A percentile compares a stretch with the other conserved stretches of the same genome.
phyloP scores from a whole-genome alignment of 306 rosid species.

The Malus asiatica region DNA sequence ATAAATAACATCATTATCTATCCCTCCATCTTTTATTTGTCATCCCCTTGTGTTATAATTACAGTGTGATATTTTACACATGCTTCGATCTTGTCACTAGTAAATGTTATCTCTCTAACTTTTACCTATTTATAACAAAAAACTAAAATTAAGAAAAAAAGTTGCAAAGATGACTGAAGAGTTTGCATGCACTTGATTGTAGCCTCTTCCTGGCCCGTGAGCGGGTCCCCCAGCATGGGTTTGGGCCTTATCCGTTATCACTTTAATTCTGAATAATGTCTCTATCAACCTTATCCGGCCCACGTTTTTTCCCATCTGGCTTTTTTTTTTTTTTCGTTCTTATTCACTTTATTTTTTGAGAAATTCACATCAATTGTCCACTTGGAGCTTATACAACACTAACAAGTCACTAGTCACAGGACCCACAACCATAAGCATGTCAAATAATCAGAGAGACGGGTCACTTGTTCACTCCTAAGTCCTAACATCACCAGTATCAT shows the following conservation, averaged over 20 bases:
- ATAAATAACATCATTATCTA: too few relatives aligned
- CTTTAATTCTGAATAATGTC: not conserved
- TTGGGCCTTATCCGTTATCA: not conserved
- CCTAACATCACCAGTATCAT: too few relatives aligned
- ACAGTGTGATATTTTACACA: too few relatives aligned
- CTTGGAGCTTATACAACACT: not conserved
- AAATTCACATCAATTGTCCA: not conserved
- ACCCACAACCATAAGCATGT: not conserved
- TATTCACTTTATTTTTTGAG: not conserved
- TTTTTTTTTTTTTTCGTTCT: not conserved
- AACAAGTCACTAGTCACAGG: not conserved
- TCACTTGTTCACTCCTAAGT: too few relatives aligned
- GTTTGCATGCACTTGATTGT: not conserved
- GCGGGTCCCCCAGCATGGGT: not conserved
- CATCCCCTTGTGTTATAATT: too few relatives aligned
- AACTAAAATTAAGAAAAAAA: not conserved
- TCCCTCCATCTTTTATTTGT: too few relatives aligned
- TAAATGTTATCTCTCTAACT: too few relatives aligned
- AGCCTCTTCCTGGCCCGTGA: not conserved
- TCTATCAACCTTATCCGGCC: not conserved
- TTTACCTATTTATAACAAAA: not conserved
- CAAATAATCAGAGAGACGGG: not conserved
- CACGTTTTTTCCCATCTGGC: not conserved
- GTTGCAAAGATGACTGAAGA: not conserved
- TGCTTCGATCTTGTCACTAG: too few relatives aligned